These are phyloP conservation scores for Zoysia matrella DNA, from an alignment of 202 grass and related monocot genomes.

Conservation along the genomic window DNA sequence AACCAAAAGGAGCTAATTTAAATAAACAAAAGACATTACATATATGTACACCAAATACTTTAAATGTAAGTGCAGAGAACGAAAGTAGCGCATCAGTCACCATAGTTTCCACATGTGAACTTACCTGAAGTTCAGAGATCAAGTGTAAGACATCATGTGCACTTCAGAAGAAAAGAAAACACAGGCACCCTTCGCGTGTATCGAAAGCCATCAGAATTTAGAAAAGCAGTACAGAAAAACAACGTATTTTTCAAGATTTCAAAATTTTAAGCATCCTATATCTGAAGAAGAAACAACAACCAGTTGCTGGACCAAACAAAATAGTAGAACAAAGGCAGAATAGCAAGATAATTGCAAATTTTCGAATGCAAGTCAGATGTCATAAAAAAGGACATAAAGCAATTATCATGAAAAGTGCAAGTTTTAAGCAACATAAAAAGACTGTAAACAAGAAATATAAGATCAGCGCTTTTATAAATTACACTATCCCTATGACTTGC, in stretches of 20 bases:
- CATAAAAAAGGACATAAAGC: conserved; percentile 10
- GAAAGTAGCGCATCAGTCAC: conserved; percentile 62
- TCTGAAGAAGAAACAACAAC: not conserved
- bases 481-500: no score
- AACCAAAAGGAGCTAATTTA: not conserved
- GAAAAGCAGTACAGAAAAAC: conserved; percentile 10
- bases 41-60: not conserved
- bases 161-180: conserved; percentile 11
- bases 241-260: not conserved
- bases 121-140: conserved; percentile 99
- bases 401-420: not conserved
- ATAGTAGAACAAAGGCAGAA: not conserved
- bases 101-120: conserved; percentile 65
- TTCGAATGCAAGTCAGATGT: not conserved
- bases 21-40: not conserved
- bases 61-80: conserved; percentile 7
- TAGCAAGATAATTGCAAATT: not conserved
- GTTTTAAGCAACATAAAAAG: no score
- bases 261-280: not conserved
- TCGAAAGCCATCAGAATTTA: not conserved
- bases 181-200: not conserved
- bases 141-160: conserved; percentile 83
- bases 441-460: no score
- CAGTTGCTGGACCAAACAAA: not conserved
- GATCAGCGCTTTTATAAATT: no score